Evolutionary conservation across 805 yeast genomes (phyloP), one percentile per base, ranked within the genome.

Genomic region (Candida methanosorbosa): DNA sequence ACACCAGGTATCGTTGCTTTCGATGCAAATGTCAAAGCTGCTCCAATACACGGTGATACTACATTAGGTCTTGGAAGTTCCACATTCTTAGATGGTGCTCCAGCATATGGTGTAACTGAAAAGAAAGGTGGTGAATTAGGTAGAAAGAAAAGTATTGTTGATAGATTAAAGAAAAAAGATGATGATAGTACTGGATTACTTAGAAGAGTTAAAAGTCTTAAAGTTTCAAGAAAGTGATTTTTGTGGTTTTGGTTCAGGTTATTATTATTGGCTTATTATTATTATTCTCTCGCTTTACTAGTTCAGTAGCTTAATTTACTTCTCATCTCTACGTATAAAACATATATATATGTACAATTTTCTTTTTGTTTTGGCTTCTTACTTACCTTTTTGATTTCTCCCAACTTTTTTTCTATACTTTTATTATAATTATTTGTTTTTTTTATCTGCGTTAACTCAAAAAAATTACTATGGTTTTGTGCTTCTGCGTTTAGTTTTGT

Each of bases 51-150:
- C 55, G 98, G 98, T 15, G 73, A 75, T 32, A 70, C 82, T 3
- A 83, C 97, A 1, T 68, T 81, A 34, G 98, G 98, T 1, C 68
- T 92, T 29, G 98, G 98, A 3, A 74, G 90, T 1, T 72, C 95
- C 2, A 90, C 98, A 0, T 90, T 90, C 54, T 55, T 90, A 40
- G 96, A 92, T 56, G 98, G 98, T 24, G 92, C 97, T 0, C 97
- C 97, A 12, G 98, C 97, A 4, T 52, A 45, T 34, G 56, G 56
- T 19, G 41, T 34, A 19, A 11, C 39, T 8, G 30, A 33, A 6
- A 61, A 81, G 33, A 56, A 59, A 19, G 37, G 25, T 21, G 58
- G 68, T 15, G 78, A 78, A 1, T 59, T 88, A 40, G 75, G 78
- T 22, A 75, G 97, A 56, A 86, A 87, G 59, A 85, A 84, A 63